Conservation (phyloP, 768 basidiomycete species). For the Royoungia palumana region DNA sequence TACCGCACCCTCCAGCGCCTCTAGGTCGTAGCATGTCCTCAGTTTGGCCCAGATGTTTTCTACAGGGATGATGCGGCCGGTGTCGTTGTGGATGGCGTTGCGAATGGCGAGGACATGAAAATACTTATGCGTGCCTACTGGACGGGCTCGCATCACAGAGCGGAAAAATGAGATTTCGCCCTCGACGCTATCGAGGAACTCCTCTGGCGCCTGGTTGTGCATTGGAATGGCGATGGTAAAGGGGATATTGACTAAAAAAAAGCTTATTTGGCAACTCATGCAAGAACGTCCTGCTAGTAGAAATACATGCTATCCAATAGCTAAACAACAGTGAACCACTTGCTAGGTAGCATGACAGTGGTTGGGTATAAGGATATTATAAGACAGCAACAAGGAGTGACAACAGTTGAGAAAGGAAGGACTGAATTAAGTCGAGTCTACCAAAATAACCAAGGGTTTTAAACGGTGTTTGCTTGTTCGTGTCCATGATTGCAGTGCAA, state of each 20-base stretch:
- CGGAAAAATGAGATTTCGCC: slow-evolving; percentile 87
- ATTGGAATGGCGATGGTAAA: slow-evolving; percentile 8
- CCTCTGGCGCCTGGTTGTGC: slow-evolving; percentile 30
- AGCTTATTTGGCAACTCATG: slow-evolving; percentile 21
- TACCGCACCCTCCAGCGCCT: slow-evolving; percentile 65
- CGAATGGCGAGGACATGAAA: slow-evolving; percentile 79
- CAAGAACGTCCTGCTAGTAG: slow-evolving; percentile 7
- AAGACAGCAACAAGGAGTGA: slow-evolving; percentile 28
- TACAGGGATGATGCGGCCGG: slow-evolving; percentile 53
- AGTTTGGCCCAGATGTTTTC: slow-evolving; percentile 78
- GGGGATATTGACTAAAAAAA: not conserved
- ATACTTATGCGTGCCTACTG: slow-evolving; percentile 78
- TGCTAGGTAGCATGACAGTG: slow-evolving; percentile 6
- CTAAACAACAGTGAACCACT: slow-evolving; percentile 21
- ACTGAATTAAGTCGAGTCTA: slow-evolving; percentile 9
- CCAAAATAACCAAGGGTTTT: slow-evolving; percentile 17
- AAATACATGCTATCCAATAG: slow-evolving; percentile 17
- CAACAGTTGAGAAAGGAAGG: slow-evolving; percentile 18
- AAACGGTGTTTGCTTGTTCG: slow-evolving; percentile 9
- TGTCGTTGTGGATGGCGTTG: slow-evolving; percentile 67
- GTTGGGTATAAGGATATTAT: slow-evolving; percentile 30
- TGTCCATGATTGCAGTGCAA: slow-evolving; percentile 26
- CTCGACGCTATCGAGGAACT: slow-evolving; percentile 66
- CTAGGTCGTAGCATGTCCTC: slow-evolving; percentile 66
- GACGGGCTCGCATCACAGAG: slow-evolving; percentile 75